Conservation (phyloP, 176 grass and related monocot species). For the Dactylis glomerata region DNA sequence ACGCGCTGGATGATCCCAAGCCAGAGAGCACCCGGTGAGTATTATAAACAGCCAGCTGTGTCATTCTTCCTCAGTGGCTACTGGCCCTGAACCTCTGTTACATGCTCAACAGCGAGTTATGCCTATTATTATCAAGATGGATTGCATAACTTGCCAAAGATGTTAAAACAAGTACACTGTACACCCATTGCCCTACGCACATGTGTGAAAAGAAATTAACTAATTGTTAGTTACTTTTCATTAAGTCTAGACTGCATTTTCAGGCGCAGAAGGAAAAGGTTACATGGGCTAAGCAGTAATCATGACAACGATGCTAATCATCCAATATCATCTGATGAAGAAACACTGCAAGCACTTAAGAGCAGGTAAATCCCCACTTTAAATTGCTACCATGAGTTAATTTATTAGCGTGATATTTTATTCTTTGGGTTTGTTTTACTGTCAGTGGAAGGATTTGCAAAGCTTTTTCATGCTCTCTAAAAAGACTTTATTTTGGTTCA, state of each 20-base stretch:
- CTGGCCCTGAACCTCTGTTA: constrained; percentile 15
- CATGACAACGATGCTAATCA: constrained; percentile 31
- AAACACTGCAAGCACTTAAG: constrained; percentile 59
- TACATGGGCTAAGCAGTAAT: constrained; percentile 15
- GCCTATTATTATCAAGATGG: not conserved
- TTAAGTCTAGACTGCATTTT: constrained; percentile 23
- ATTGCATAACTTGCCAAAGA: constrained; percentile 4
- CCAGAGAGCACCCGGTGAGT: constrained; percentile 42
- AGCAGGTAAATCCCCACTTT: constrained; percentile 42
- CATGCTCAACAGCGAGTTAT: not conserved
- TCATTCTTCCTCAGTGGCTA: constrained; percentile 20
- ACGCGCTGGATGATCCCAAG: constrained; percentile 13
- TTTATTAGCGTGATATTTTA: constrained; percentile 17
- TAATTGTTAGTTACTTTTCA: constrained; percentile 5
- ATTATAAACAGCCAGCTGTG: constrained; percentile 21
- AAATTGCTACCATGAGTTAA: constrained; percentile 16
- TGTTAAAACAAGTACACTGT: not conserved
- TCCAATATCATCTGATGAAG: constrained; percentile 55
- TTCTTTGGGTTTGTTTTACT: constrained; percentile 16
- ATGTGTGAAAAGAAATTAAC: not conserved
- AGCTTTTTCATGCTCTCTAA: not conserved
- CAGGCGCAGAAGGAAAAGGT: constrained; percentile 55
- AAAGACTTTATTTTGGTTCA: not conserved
- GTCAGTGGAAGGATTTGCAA: not conserved
- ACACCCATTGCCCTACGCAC: not conserved